These are phyloP conservation scores for Candida piceae DNA, from an alignment of 805 yeast genomes.

Conservation along the genomic window DNA sequence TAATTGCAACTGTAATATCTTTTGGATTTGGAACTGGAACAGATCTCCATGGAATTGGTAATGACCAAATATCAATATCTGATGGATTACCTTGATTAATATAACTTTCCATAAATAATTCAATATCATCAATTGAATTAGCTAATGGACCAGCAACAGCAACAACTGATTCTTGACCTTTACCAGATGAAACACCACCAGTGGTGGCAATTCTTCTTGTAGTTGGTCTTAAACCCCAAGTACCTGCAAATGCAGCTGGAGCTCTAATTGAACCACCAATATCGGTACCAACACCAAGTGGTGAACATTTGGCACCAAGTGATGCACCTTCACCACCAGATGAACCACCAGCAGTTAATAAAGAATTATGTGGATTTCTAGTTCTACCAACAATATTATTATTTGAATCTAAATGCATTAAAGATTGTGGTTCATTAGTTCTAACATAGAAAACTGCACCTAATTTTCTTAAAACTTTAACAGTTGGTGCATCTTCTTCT, in stretches of 20 bases:
- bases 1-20: slow-evolving; percentile 52
- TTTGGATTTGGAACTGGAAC: slow-evolving; percentile 35
- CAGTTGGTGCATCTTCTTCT: slow-evolving; percentile 40
- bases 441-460: slow-evolving; percentile 64
- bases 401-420: slow-evolving; percentile 64
- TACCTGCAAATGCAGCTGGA: slow-evolving; percentile 62
- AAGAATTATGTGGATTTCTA: slow-evolving; percentile 52
- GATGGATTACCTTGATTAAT: slow-evolving; percentile 64
- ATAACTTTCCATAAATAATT: slow-evolving; percentile 58
- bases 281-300: slow-evolving; percentile 63
- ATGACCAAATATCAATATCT: slow-evolving; percentile 40
- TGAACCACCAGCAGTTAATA: slow-evolving; percentile 65
- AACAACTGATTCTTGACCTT: slow-evolving; percentile 61
- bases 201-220: slow-evolving; percentile 44
- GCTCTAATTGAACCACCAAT: slow-evolving; percentile 68
- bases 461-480: slow-evolving; percentile 41
- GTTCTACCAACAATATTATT: slow-evolving; percentile 58
- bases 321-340: slow-evolving; percentile 70
- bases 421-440: slow-evolving; percentile 63
- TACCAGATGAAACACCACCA: slow-evolving; percentile 50
- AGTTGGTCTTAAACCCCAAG: slow-evolving; percentile 60
- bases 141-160: slow-evolving; percentile 69
- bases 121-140: slow-evolving; percentile 60
- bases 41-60: slow-evolving; percentile 51
- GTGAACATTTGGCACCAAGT: slow-evolving; percentile 54